phyloP scores from a whole-genome alignment of 2,329 filamentous ascomycete genomes.

The Coleophoma eucalyptorum region DNA sequence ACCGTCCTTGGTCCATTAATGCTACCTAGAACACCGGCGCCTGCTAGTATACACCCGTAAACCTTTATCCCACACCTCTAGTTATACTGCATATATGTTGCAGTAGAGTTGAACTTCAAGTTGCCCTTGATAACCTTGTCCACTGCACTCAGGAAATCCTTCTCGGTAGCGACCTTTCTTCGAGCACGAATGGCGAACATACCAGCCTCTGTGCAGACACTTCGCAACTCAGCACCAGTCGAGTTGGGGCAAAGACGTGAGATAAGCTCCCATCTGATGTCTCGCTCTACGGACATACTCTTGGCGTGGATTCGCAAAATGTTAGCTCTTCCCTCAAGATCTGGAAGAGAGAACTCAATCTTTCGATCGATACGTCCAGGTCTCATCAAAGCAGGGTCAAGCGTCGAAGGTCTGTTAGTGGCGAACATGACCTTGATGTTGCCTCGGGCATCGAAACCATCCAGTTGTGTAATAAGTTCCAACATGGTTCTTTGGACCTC shows the following conservation, averaged over 20 bases:
- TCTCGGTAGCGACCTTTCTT: constrained; percentile 97
- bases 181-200: constrained; percentile 96
- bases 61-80: constrained; percentile 42
- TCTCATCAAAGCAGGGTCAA: constrained; percentile 96
- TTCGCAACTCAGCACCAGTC: constrained; percentile 91
- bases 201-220: constrained; percentile 95
- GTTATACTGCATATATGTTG: constrained; percentile 99
- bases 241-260: constrained; percentile 95
- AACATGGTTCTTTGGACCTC: constrained; percentile 98
- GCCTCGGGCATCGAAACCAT: constrained; percentile 92
- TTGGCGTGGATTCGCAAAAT: constrained; percentile 98
- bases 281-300: constrained; percentile 98
- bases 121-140: constrained; percentile 99
- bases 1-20: constrained; percentile 11
- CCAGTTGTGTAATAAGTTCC: constrained; percentile 93
- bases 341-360: constrained; percentile 96
- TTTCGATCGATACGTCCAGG: constrained; percentile 97
- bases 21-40: constrained; percentile 26
- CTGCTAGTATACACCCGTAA: constrained; percentile 25
- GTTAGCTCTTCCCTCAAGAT: constrained; percentile 95
- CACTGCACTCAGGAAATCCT: constrained; percentile 96
- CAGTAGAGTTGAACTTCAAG: constrained; percentile 98
- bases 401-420: constrained; percentile 91
- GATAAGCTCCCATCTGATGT: constrained; percentile 98
- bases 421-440: constrained; percentile 99